Evolutionary conservation across 257 asterid species (phyloP).

Genomic region (Solanum gracilifrons): DNA sequence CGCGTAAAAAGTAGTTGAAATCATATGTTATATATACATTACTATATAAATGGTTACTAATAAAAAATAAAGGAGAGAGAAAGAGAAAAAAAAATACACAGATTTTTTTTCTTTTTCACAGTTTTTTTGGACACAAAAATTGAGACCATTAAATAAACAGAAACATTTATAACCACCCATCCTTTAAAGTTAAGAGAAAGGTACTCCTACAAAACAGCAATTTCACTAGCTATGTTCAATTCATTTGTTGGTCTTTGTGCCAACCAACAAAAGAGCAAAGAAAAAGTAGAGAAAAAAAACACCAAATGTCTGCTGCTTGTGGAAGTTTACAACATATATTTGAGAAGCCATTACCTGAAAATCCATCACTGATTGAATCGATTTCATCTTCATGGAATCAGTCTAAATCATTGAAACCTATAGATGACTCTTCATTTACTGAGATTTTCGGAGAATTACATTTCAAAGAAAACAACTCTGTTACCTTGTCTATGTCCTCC

Average conservation of each 20-base stretch:
- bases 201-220: slow-evolving; percentile 37
- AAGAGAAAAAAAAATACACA: neutral
- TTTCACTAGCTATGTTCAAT: neutral
- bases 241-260: slow-evolving; percentile 1
- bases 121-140: neutral
- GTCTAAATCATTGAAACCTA: slow-evolving; percentile 23
- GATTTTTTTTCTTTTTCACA: neutral
- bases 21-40: neutral
- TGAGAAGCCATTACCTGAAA: slow-evolving; percentile 59
- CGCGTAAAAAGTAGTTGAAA: neutral
- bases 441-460: slow-evolving; percentile 41
- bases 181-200: slow-evolving; percentile 22
- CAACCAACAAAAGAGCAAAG: slow-evolving; percentile 7
- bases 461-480: slow-evolving; percentile 23
- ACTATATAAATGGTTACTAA: neutral
- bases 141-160: slow-evolving; percentile 29
- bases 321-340: slow-evolving; percentile 71
- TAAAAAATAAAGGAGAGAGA: neutral
- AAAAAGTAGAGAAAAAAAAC: neutral
- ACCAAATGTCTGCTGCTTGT: slow-evolving; percentile 68
- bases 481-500: neutral
- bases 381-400: slow-evolving; percentile 54
- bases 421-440: slow-evolving; percentile 27
- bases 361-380: slow-evolving; percentile 45
- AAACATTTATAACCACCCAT: slow-evolving; percentile 42